Evolutionary conservation across 192 early-diverging fungal species (phyloP), one percentile per base, ranked within the genome.

Genomic region (Coemansia sp.): DNA sequence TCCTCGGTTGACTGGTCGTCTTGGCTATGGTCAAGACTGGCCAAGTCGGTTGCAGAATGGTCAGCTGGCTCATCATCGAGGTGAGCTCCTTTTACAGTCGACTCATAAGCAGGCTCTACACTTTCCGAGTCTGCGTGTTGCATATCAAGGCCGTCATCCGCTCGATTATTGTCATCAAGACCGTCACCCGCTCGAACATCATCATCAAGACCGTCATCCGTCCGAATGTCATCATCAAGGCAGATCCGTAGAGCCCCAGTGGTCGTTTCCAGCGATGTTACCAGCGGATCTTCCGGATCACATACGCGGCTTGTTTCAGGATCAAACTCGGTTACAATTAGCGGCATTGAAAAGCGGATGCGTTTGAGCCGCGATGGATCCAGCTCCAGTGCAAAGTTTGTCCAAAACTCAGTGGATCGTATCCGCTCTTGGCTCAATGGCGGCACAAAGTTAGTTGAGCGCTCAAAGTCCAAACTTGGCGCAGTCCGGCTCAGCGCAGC

Each of bases 331-430:
- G 81, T 83, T 29, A 83, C 72, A 48, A 76, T 83, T n/a, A 77
- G 69, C n/a, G 81, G 81, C 72, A 83, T 75, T 3, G 81, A 83
- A 48, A 83, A 83, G 52, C 81, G 81, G 21, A 78, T 77, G 24
- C 81, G 71, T 38, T 69, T 73, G 22, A 83, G 70, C 24, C 65
- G 67, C 21, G 69, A 71, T 1, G 81, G 75, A 39, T 83, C 72
- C 19, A 83, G 63, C 65, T 79, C 76, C 32, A 73, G 53, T 12
- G 76, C 67, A 68, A 79, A 79, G 65, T 73, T 79, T 32, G 76
- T 65, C 76, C 76, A 79, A 50, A 79, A 79, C 65, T 79, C 76
- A n/a, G 76, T 79, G 2, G 76, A 73, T 37, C 70, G 73, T 69
- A 79, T 74, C 60, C 76, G 76, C 59, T 79, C 76, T 45, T 79